Percentiles rank a stretch among this genome's conserved stretches.
Evolutionary conservation across 1,139 yeast species (phyloP).

Genomic region (Protomyces inundatus): DNA sequence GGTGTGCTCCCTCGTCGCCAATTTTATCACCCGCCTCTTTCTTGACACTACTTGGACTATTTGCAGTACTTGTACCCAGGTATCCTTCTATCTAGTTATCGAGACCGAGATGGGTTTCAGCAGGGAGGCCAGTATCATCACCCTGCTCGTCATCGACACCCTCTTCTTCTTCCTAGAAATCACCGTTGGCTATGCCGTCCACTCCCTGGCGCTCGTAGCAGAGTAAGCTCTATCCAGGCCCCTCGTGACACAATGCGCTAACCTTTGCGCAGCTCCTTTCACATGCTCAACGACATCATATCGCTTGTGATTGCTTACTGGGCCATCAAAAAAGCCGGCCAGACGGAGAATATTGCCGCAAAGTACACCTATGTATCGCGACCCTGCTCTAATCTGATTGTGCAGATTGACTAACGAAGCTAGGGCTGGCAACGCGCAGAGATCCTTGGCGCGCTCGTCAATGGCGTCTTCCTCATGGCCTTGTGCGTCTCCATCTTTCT

Average conservation of each 20-base stretch:
- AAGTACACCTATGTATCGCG: slow-evolving; percentile 87
- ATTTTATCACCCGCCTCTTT: too few species aligned
- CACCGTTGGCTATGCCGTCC: slow-evolving; percentile 47
- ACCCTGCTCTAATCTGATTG: neutral
- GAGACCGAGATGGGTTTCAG: slow-evolving; percentile 14
- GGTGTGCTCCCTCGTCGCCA: too few species aligned
- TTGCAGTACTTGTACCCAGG: too few species aligned
- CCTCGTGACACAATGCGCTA: slow-evolving; percentile 38
- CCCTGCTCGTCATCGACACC: slow-evolving; percentile 72
- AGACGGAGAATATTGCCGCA: slow-evolving; percentile 54
- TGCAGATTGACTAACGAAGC: slow-evolving; percentile 68
- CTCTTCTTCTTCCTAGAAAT: slow-evolving; percentile 80
- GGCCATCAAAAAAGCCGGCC: slow-evolving; percentile 88
- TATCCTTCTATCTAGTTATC: too few species aligned
- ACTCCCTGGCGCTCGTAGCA: slow-evolving; percentile 32
- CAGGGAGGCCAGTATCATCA: slow-evolving; percentile 67
- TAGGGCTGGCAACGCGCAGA: slow-evolving; percentile 88
- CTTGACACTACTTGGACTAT: too few species aligned
- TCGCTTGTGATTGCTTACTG: slow-evolving; percentile 86
- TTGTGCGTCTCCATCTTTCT: slow-evolving; percentile 85
- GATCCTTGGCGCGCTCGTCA: slow-evolving; percentile 81
- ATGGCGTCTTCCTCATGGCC: slow-evolving; percentile 88
- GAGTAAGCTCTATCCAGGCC: neutral
- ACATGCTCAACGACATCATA: slow-evolving; percentile 86
- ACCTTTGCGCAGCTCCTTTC: slow-evolving; percentile 92